Evolutionary conservation across 441 rosid genomes (phyloP).

Genomic region (Euphorbia corollata): DNA sequence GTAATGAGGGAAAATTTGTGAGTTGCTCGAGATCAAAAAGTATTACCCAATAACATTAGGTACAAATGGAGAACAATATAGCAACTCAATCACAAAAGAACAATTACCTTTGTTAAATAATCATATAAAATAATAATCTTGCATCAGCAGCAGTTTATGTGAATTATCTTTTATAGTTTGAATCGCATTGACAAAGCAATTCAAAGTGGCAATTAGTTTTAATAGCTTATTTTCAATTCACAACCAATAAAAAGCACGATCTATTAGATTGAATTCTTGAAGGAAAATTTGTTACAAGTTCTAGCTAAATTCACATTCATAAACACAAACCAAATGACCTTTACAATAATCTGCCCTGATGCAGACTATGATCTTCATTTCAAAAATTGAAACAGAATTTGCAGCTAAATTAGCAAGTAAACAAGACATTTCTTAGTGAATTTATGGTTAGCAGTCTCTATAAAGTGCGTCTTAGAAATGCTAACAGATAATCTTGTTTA

Average conservation of each 20-base stretch:
- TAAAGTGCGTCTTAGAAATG: neutral
- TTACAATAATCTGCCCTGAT: neutral
- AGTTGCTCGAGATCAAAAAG: neutral
- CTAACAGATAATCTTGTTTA: neutral
- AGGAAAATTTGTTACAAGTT: neutral
- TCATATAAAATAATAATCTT: neutral
- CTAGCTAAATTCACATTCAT: neutral
- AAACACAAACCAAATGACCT: neutral
- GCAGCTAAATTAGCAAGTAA: neutral
- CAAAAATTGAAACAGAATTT: neutral
- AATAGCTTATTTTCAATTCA: neutral
- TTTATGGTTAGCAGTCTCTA: neutral
- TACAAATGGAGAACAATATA: neutral
- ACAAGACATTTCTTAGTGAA: neutral
- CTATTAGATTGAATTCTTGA: neutral
- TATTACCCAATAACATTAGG: neutral
- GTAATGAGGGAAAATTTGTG: neutral
- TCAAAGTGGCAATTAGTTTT: neutral
- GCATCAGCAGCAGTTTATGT: neutral
- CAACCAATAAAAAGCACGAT: neutral
- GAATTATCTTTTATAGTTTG: neutral
- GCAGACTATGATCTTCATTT: constrained; percentile 4
- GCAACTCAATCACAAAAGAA: constrained; percentile 13
- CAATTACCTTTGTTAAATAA: neutral
- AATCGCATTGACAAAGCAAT: neutral